phyloP scores from a whole-genome alignment of 306 rosid species.

The Cicer pinnatifidum region DNA sequence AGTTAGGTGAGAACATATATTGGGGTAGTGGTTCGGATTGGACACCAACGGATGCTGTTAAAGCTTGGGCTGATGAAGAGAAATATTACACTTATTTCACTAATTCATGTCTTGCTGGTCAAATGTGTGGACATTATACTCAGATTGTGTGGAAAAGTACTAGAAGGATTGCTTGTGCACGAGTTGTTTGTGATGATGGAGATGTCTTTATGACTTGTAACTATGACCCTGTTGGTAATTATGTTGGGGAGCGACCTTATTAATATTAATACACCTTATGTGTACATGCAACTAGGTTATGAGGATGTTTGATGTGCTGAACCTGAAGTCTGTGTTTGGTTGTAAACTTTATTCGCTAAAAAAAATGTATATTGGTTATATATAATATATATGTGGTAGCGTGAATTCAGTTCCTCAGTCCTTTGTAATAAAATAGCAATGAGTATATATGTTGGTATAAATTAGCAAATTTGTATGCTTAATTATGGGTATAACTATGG shows the following conservation, averaged over 20 bases:
- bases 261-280: slow-evolving; percentile 7
- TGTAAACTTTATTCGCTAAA: too few relatives aligned
- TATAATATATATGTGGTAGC: too few relatives aligned
- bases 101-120: slow-evolving; percentile 61
- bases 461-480: too few relatives aligned
- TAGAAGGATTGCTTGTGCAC: slow-evolving; percentile 71
- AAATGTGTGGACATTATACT: slow-evolving; percentile 90
- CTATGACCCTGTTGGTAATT: slow-evolving; percentile 81
- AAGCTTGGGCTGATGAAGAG: slow-evolving; percentile 71
- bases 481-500: too few relatives aligned
- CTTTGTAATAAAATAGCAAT: too few relatives aligned
- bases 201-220: slow-evolving; percentile 91
- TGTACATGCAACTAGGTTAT: too few relatives aligned
- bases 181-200: slow-evolving; percentile 73
- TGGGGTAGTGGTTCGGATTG: slow-evolving; percentile 85
- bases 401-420: too few relatives aligned
- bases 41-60: slow-evolving; percentile 73
- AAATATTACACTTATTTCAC: slow-evolving; percentile 68
- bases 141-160: slow-evolving; percentile 85
- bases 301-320: too few relatives aligned
- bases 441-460: too few relatives aligned
- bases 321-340: too few relatives aligned
- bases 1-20: slow-evolving; percentile 79
- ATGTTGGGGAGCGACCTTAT: slow-evolving; percentile 74
- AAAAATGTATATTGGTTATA: too few relatives aligned